These are phyloP conservation scores for Phialophora expanda DNA, from an alignment of 2,329 filamentous ascomycete genomes.

Conservation along the genomic window DNA sequence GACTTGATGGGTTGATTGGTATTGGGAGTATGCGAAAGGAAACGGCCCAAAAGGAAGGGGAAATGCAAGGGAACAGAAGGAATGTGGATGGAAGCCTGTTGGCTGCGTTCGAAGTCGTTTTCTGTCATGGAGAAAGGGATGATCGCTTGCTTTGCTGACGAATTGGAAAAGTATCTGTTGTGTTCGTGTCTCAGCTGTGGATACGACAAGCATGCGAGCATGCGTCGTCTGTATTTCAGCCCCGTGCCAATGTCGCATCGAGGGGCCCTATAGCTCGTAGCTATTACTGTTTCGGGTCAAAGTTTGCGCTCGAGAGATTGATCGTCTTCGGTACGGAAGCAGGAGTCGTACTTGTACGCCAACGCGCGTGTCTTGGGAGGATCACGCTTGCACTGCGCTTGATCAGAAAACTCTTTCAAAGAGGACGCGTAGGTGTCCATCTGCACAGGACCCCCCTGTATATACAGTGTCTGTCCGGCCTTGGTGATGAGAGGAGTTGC, in stretches of 20 bases:
- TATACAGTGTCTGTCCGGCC: background rate
- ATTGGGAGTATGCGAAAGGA: too few relatives aligned
- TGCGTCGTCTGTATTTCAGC: background rate
- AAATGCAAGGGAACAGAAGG: background rate
- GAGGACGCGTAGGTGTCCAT: too few relatives aligned
- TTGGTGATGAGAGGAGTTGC: constrained; percentile 24
- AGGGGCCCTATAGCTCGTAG: background rate
- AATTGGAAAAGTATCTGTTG: background rate
- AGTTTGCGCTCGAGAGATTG: background rate
- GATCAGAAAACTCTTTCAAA: too few relatives aligned
- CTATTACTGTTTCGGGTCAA: background rate
- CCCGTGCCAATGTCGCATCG: constrained; percentile 5
- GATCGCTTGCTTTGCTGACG: constrained; percentile 12
- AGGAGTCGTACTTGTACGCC: background rate
- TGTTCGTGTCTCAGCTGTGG: constrained; percentile 15
- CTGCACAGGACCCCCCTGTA: background rate
- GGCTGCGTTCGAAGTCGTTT: background rate
- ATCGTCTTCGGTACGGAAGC: background rate
- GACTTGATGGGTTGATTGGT: background rate
- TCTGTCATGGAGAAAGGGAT: background rate
- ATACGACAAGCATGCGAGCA: constrained; percentile 6
- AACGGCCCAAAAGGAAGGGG: background rate
- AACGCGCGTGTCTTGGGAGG: background rate
- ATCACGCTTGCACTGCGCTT: background rate
- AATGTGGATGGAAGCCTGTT: background rate